phyloP scores from a whole-genome alignment of 1,284 basidiomycete genomes.

The Somion occarium region DNA sequence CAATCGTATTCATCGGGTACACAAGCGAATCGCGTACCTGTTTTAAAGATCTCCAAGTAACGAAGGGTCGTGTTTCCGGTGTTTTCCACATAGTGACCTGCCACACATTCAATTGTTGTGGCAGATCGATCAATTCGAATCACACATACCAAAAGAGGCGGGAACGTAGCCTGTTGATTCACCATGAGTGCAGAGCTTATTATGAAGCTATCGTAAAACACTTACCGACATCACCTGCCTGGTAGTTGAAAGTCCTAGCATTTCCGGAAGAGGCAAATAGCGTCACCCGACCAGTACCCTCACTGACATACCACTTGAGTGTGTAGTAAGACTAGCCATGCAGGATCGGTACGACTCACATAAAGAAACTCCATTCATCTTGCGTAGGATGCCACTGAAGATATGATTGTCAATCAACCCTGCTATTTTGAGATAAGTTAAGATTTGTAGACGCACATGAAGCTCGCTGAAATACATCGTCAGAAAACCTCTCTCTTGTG shows the following conservation, averaged over 20 bases:
- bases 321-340: too few species aligned
- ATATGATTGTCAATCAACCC: conserved; percentile 2
- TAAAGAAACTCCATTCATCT: conserved; percentile 61
- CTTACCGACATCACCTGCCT: conserved; percentile 54
- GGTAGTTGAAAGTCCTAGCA: conserved; percentile 66
- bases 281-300: conserved; percentile 56
- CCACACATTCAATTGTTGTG: conserved; percentile 10
- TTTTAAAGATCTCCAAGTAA: conserved; percentile 61
- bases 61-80: conserved; percentile 55
- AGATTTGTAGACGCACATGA: conserved; percentile 20
- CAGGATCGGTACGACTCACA: conserved; percentile 29
- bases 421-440: neutral
- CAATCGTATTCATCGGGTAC: too few species aligned
- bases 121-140: neutral
- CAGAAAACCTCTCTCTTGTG: neutral
- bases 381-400: conserved; percentile 69
- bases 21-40: conserved; percentile 28
- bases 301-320: conserved; percentile 27
- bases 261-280: conserved; percentile 59
- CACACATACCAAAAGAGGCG: conserved; percentile 39
- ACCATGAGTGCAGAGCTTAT: neutral
- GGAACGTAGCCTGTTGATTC: conserved; percentile 36
- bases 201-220: neutral
- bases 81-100: conserved; percentile 67
- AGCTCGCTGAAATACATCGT: conserved; percentile 20